phyloP scores from a whole-genome alignment of 306 rosid genomes.

The Mimosa bimucronata region DNA sequence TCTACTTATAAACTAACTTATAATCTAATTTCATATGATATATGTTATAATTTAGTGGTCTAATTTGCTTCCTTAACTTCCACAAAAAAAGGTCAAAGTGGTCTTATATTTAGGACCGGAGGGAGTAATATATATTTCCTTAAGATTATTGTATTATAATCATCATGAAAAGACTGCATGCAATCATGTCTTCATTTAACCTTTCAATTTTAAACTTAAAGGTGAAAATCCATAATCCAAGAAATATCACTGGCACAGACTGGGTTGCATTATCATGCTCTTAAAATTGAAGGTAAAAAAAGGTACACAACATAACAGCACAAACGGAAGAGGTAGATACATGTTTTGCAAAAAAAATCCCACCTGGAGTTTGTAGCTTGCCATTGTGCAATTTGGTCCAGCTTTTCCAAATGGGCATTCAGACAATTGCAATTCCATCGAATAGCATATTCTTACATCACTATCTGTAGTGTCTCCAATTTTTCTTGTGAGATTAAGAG shows the following conservation, averaged over 20 bases:
- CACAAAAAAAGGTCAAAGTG: too few species aligned
- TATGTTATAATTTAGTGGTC: too few species aligned
- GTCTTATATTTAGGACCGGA: too few species aligned
- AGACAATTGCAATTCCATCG: constrained; percentile 67
- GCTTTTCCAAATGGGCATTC: constrained; percentile 82
- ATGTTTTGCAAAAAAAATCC: constrained; percentile 30
- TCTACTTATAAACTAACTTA: too few species aligned
- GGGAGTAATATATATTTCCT: too few species aligned
- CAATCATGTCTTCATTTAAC: constrained; percentile 19
- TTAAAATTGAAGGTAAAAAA: neutral
- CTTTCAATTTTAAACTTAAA: neutral
- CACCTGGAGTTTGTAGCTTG: constrained; percentile 82
- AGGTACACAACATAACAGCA: constrained; percentile 17
- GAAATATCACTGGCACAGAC: neutral
- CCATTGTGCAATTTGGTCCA: constrained; percentile 79
- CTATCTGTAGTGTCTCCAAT: constrained; percentile 48
- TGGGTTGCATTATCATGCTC: neutral
- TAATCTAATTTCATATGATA: too few species aligned
- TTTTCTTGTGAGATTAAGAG: constrained; percentile 54
- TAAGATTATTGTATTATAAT: neutral
- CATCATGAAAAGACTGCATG: constrained; percentile 17
- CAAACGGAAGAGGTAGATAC: constrained; percentile 26
- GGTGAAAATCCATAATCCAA: neutral
- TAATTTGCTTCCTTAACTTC: too few species aligned
- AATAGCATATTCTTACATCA: constrained; percentile 63